Evolutionary conservation across 2,329 filamentous ascomycete species (phyloP).

Genomic region (Fusarium nygamai): DNA sequence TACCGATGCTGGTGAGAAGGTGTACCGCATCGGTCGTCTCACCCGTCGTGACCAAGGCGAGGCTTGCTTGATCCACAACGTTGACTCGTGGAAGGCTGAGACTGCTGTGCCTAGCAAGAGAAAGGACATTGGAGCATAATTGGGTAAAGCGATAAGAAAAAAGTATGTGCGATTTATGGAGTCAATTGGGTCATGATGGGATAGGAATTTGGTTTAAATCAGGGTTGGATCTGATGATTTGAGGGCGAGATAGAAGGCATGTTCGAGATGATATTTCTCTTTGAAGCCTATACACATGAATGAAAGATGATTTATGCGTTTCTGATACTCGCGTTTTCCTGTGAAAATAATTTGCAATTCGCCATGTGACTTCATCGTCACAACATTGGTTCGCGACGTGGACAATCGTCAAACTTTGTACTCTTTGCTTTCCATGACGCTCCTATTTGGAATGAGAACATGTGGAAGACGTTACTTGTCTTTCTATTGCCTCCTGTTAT

Average conservation of each 20-base stretch:
- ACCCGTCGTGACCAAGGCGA: constrained; percentile 61
- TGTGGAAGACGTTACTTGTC: neutral
- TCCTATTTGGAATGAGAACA: neutral
- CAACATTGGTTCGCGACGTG: neutral
- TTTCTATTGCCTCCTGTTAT: neutral
- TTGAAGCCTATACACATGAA: constrained; percentile 17
- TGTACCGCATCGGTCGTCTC: constrained; percentile 79
- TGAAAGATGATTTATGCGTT: constrained; percentile 21
- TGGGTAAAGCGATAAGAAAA: constrained; percentile 8
- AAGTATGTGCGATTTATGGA: constrained; percentile 26
- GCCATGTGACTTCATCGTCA: neutral
- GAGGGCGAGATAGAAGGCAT: constrained; percentile 23
- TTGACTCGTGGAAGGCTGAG: constrained; percentile 48
- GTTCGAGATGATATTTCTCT: constrained; percentile 2
- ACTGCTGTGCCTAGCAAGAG: constrained; percentile 36
- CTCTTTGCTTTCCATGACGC: neutral
- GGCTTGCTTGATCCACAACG: constrained; percentile 49
- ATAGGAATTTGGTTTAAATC: constrained; percentile 22
- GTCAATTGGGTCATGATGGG: constrained; percentile 28
- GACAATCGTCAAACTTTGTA: neutral
- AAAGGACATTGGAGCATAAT: constrained; percentile 40
- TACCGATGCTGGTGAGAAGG: constrained; percentile 71
- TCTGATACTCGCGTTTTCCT: neutral
- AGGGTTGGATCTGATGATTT: constrained; percentile 14
- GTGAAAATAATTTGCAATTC: neutral